Base-by-base conservation (phyloP, 352 stramenopile genomes). In the Globisporangium orthogonon region DNA sequence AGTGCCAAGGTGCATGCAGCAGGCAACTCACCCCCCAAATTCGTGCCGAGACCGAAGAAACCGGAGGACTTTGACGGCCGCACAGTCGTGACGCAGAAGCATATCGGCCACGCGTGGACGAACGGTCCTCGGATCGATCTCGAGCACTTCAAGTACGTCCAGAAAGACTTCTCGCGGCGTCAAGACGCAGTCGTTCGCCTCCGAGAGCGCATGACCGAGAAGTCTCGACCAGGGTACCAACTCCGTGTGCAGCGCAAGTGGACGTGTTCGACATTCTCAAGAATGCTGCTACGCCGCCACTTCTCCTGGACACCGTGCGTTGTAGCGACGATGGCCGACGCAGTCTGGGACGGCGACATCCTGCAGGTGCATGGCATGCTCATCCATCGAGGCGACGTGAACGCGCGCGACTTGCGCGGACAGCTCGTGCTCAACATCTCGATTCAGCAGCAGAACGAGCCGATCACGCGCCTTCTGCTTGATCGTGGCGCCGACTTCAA, bases 311-410 rank as follows among this genome's bases (percentile, higher is more conserved):
- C 87, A 28, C 79, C 78, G 17, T 91, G 78, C 41, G 64, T 91
- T 2, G 51, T 76, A 4, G 69, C 74, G 31, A 84, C 76, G 1
- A 69, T 91, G 55, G 70, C 72, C 7, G 76, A 90, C 55, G 83
- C 83, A 6, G 76, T 80, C 7, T 89, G 78, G 81, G 78, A 92
- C 48, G 80, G 73, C 39, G 83, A 92, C 64, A 89, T 92, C 56
- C 69, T 90, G 4, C 73, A 89, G 10, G 69, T 89, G 43, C 72
- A 89, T 18, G 67, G 61, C 50, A 66, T 89, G 55, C 63, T 92
- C 49, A 56, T 86, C 11, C 54, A 70, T 39, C 67, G 67, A 31
- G 70, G 66, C 4, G 77, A 88, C 49, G 68, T 76, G n/a, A 83
- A 87, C 53, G 70, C 67, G n/a, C 63, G 74, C 3, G 76, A 90